Evolutionary conservation across 352 stramenopile genomes (phyloP).

Genomic region (Phytophthora crassamura): DNA sequence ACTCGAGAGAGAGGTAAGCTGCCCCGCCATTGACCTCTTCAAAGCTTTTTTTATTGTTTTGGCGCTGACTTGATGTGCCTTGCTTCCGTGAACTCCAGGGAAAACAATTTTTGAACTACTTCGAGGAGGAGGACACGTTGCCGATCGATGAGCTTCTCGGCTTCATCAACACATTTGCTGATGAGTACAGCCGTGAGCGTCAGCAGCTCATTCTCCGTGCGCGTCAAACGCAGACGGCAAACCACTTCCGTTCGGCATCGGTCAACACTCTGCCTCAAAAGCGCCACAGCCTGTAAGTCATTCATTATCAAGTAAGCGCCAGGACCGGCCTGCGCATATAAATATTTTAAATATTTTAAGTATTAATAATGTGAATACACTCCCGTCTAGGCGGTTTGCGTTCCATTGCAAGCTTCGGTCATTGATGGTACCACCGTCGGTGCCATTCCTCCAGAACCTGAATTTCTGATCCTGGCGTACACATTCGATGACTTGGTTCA

Average conservation of each 20-base stretch:
- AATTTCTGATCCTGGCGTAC: no score
- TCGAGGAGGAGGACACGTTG: conserved; percentile 73
- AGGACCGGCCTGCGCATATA: conserved; percentile 6
- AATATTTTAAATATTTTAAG: no score
- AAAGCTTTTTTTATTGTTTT: background rate
- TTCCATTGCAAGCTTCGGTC: no score
- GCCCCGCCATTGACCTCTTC: background rate
- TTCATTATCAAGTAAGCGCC: conserved; percentile 20
- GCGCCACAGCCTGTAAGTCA: conserved; percentile 39
- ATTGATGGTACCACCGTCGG: no score
- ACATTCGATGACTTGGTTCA: no score
- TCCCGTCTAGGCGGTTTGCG: no score
- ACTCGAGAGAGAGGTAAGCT: conserved; percentile 60
- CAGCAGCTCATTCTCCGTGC: conserved; percentile 44
- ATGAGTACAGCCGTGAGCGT: conserved; percentile 67
- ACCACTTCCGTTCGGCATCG: conserved; percentile 11
- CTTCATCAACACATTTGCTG: conserved; percentile 66
- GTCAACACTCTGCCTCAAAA: conserved; percentile 20
- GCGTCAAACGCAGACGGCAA: conserved; percentile 26
- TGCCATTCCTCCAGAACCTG: no score
- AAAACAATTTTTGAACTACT: conserved; percentile 74
- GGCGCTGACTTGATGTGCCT: conserved; percentile 1
- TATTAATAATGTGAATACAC: background rate
- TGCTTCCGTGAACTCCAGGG: conserved; percentile 36
- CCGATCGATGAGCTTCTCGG: conserved; percentile 73